Conservation (phyloP, 208 protist genomes). For the Trypanosoma boissoni region DNA sequence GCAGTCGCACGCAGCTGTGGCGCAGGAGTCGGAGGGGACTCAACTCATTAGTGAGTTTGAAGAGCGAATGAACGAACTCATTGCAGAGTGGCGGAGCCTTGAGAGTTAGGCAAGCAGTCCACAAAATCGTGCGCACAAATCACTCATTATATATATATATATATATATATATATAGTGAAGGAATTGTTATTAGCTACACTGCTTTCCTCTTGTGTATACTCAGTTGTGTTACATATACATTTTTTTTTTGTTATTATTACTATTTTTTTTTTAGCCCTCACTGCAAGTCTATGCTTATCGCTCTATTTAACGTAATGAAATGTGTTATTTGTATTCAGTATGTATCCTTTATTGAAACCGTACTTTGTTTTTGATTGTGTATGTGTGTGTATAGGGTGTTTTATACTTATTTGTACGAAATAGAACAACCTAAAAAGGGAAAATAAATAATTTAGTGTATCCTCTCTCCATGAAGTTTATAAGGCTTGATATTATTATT, state of each 20-base stretch:
- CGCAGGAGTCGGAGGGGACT: conserved; percentile 3
- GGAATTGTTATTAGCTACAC: neutral
- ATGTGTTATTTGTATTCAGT: too few relatives aligned
- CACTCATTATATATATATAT: too few relatives aligned
- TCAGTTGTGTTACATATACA: neutral
- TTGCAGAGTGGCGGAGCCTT: conserved; percentile 21
- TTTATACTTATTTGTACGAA: neutral
- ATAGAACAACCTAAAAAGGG: neutral
- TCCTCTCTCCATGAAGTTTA: too few relatives aligned
- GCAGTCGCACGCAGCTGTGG: too few relatives aligned
- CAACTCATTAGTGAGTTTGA: conserved; percentile 19
- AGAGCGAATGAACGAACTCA: conserved; percentile 17
- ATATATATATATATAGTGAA: too few relatives aligned
- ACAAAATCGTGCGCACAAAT: too few relatives aligned
- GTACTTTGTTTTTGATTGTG: too few relatives aligned
- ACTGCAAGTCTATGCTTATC: too few relatives aligned
- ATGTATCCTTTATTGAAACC: too few relatives aligned
- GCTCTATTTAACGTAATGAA: too few relatives aligned
- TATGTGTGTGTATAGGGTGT: neutral
- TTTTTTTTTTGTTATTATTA: neutral
- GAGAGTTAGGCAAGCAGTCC: too few relatives aligned
- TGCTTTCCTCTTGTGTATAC: neutral
- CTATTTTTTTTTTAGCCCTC: neutral
- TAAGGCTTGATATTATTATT: neutral
- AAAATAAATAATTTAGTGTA: too few relatives aligned